A percentile compares a stretch with the other conserved stretches of the same genome.
Conservation (phyloP, 2,329 filamentous ascomycete genomes). For the Aspergillus ustus region DNA sequence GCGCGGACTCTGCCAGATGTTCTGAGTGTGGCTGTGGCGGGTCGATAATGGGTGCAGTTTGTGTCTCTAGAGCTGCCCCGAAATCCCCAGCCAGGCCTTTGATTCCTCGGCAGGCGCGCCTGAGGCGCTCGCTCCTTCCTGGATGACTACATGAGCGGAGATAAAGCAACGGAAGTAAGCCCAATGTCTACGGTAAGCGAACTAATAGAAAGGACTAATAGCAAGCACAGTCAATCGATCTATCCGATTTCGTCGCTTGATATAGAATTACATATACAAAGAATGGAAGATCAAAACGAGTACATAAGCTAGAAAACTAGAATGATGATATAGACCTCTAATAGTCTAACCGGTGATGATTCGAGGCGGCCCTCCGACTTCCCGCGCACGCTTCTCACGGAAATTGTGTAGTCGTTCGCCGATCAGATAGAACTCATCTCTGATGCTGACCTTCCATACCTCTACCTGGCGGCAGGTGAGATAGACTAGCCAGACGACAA, state of each 20-base stretch:
- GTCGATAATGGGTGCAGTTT: no score
- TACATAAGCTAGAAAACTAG: neutral
- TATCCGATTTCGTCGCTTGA: neutral
- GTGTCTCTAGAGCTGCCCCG: no score
- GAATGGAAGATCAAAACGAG: constrained; percentile 2
- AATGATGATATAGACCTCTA: neutral
- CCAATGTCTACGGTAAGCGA: neutral
- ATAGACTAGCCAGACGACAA: constrained; percentile 52
- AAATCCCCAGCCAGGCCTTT: no score
- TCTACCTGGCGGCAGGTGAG: constrained; percentile 61
- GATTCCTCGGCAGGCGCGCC: no score
- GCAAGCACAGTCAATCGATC: neutral
- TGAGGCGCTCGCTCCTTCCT: no score
- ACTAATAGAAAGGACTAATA: neutral
- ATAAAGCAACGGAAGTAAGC: no score
- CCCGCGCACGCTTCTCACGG: constrained; percentile 60
- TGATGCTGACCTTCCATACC: constrained; percentile 78
- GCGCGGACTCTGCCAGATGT: no score
- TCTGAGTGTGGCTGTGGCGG: no score
- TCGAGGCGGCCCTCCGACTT: constrained; percentile 43
- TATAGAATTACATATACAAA: constrained; percentile 12
- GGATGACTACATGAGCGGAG: no score
- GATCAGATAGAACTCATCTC: constrained; percentile 95
- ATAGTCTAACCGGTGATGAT: constrained; percentile 40
- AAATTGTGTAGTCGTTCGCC: constrained; percentile 96